Evolutionary conservation across 768 basidiomycete species (phyloP), one percentile per base, ranked within the genome.

Genomic region (Phlebiopsis flavidoalba): DNA sequence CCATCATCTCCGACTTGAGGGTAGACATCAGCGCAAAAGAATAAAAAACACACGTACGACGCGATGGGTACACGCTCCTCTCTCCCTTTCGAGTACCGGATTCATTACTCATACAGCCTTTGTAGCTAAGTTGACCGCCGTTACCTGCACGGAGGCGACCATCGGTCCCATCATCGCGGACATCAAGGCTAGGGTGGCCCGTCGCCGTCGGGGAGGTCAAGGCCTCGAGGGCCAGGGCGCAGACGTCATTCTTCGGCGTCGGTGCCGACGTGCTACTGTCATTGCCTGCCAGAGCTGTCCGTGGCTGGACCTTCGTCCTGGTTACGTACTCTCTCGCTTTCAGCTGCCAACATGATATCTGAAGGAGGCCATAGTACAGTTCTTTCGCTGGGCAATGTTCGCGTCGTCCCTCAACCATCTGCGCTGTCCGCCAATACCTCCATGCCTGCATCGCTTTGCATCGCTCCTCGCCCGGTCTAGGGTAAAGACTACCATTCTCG

Each of bases 361-460:
- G 22, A 46, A 12, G 15, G 1, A 21, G 40, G n/a, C 10, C 37
- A 3, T 45, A 76, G 75, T 36, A 67, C 12, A 45, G 73, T 60
- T n/a, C n/a, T n/a, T 67, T 77, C 64, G 53, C 43, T n/a, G n/a
- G 17, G 72, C 70, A n/a, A n/a, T 10, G 55, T 71, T 52, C 62
- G 67, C 5, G 53, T 58, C 21, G 61, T 72, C 53, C n/a, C 59
- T 76, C 19, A 50, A 54, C n/a, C 22, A 45, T 72, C 17, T 51
- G 60, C 53, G n/a, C 65, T 57, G 21, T 43, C 33, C 14, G 61
- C 51, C 8, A 49, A 63, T n/a, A n/a, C 52, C 40, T 63, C 21
- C 14, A 43, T 8, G 66, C 58, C 11, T 61, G 74, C 33, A 56
- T 67, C n/a, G 12, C 40, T n/a, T n/a, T n/a, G n/a, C n/a, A n/a